A percentile compares a stretch with the other conserved stretches of the same genome.
Conservation (phyloP, 176 grass and related monocot genomes). For the Ananas comosus region DNA sequence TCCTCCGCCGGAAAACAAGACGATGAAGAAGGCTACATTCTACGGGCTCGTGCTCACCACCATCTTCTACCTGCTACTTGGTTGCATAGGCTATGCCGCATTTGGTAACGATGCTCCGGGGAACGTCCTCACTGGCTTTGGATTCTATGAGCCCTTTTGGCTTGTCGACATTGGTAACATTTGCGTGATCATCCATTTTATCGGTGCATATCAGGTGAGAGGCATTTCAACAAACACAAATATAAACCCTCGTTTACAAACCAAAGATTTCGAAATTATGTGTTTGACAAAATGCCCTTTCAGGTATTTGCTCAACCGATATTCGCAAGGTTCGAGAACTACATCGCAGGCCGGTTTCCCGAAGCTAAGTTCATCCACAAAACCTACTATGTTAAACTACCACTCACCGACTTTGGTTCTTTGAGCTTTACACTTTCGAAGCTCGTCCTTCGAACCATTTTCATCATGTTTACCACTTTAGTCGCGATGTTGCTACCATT, state of each 20-base stretch:
- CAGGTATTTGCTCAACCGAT: slow-evolving; percentile 91
- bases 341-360: slow-evolving; percentile 50
- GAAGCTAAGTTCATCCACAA: slow-evolving; percentile 77
- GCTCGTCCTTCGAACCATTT: slow-evolving; percentile 62
- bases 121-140: slow-evolving; percentile 69
- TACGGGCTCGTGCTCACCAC: slow-evolving; percentile 62
- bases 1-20: slow-evolving; percentile 69
- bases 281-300: too few relatives aligned
- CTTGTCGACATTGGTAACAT: slow-evolving; percentile 88
- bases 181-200: slow-evolving; percentile 88
- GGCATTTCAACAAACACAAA: too few relatives aligned
- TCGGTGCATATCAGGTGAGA: slow-evolving; percentile 72
- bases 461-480: slow-evolving; percentile 90
- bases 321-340: slow-evolving; percentile 81
- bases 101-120: slow-evolving; percentile 75
- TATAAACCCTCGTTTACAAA: too few relatives aligned
- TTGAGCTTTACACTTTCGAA: slow-evolving; percentile 57
- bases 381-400: slow-evolving; percentile 59
- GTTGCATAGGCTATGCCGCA: slow-evolving; percentile 70
- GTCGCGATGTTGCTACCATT: slow-evolving; percentile 80
- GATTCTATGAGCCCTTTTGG: slow-evolving; percentile 94
- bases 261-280: too few relatives aligned
- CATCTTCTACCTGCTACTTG: slow-evolving; percentile 80
- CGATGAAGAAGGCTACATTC: slow-evolving; percentile 66
- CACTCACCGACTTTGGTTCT: slow-evolving; percentile 14